A percentile compares a stretch with the other conserved stretches of the same genome.
phyloP scores from a whole-genome alignment of 164 flowering plant genomes.

The Annona squamosa region DNA sequence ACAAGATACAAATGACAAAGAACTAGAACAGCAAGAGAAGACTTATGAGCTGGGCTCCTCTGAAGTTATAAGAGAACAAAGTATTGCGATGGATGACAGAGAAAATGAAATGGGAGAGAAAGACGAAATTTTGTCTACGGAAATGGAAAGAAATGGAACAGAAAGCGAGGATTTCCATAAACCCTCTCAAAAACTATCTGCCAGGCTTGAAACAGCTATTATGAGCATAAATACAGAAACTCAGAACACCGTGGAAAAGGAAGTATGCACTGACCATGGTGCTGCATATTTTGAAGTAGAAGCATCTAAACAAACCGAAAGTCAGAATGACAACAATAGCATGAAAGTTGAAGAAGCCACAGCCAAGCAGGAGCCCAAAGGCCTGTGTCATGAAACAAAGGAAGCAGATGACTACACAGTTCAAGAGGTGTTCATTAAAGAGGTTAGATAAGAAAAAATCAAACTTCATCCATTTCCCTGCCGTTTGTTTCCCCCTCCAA shows the following conservation, averaged over 20 bases:
- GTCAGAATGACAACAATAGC: slow-evolving; percentile 1
- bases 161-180: slow-evolving; percentile 10
- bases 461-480: not conserved
- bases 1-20: not conserved
- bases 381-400: not conserved
- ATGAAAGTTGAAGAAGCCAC: not conserved
- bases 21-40: not conserved
- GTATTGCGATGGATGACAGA: not conserved
- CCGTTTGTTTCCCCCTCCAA: too few relatives aligned
- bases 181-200: slow-evolving; percentile 1
- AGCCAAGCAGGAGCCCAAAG: not conserved
- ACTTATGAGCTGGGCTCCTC: not conserved
- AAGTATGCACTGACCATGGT: not conserved
- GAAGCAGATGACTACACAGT: not conserved
- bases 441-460: slow-evolving; percentile 2
- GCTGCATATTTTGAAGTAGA: slow-evolving; percentile 1
- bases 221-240: not conserved
- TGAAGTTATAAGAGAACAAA: not conserved
- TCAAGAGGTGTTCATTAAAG: not conserved
- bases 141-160: not conserved
- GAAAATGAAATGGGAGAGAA: not conserved
- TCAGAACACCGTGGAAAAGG: not conserved
- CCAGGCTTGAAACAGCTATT: slow-evolving; percentile 5
- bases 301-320: slow-evolving; percentile 6
- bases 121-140: not conserved